Percentiles rank a stretch among this genome's conserved stretches.
These are phyloP conservation scores for Boletus semigastroideus DNA, from an alignment of 1,284 basidiomycete genomes.

Conservation along the genomic window DNA sequence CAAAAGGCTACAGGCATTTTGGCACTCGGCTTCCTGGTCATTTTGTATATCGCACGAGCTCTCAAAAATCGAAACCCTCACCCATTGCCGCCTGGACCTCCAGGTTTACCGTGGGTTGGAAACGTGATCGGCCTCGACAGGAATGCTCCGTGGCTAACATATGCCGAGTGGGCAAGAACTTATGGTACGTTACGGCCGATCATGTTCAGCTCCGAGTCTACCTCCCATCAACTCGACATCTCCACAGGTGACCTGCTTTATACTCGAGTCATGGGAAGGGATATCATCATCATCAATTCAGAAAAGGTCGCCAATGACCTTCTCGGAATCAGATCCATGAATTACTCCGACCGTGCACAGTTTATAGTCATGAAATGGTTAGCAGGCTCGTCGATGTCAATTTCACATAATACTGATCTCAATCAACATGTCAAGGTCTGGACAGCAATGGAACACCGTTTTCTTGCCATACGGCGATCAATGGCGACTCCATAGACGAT, in stretches of 20 bases:
- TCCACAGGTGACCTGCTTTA: background rate
- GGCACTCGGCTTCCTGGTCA: background rate
- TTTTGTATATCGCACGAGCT: background rate
- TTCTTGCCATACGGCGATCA: background rate
- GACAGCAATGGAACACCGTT: too few species aligned
- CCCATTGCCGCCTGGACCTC: background rate
- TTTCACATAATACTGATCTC: background rate
- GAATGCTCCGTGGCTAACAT: background rate
- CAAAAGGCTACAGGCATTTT: background rate
- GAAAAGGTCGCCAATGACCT: background rate
- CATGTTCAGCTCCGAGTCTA: background rate
- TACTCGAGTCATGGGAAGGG: background rate
- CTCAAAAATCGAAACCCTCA: background rate
- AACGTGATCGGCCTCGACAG: background rate
- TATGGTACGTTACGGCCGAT: background rate
- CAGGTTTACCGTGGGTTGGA: background rate
- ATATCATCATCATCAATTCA: background rate
- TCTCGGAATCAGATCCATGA: background rate
- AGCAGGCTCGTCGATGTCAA: background rate
- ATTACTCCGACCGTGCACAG: background rate
- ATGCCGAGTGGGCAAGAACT: background rate
- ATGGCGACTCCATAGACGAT: background rate
- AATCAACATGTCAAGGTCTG: background rate
- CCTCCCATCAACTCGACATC: background rate
- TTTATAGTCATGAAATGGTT: background rate